Base-by-base conservation (phyloP, 2,329 filamentous ascomycete species). In the Hyphodiscus sp. region DNA sequence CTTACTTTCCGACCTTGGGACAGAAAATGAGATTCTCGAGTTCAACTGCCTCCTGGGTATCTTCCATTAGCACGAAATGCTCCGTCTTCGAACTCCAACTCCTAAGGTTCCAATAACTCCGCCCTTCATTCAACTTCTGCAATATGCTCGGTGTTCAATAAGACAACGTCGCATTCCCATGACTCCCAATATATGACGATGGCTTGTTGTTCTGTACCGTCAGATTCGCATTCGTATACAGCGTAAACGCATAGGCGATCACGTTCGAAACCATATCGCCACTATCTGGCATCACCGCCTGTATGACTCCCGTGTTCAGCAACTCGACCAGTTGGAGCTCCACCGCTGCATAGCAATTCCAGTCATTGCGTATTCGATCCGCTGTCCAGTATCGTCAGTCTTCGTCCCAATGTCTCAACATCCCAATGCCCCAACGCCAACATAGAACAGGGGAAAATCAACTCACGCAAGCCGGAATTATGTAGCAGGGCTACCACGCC, bases 181-280 rank as follows among this genome's bases (percentile, higher is more conserved):
- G 11, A 38, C 33, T 38, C 11, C 11, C 11, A 38, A 38, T 10
- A 51, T 60, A 60, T 30, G 47, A 46, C 52, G 19, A 49, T 7
- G 60, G 60, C 23, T 57, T 55, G 45, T 60, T 60, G 48, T 47
- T 56, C 44, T 55, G 52, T 2, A 62, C 55, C 29, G 60, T 60
- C 19, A 50, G 56, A 42, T 54, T 60, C 13, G 60, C 60, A 33
- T 45, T 53, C 30, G 45, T 20, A 46, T 54, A 62, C 45, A 52
- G 45, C 19, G 51, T 50, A 29, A 30, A 56, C 13, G 52, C 55
- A 30, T 53, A 50, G 18, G 56, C 52, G 15, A 60, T 48, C 20
- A 52, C 52, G 41, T 55, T 51, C 42, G 59, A 56, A 18, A 54
- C 50, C 11, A 43, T 55, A 50, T 49, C 50, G 0, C 55, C 56